A percentile compares a stretch with the other conserved stretches of the same genome.
Evolutionary conservation across 176 grass and related monocot species (phyloP).

Genomic region (Ensete glaucum): DNA sequence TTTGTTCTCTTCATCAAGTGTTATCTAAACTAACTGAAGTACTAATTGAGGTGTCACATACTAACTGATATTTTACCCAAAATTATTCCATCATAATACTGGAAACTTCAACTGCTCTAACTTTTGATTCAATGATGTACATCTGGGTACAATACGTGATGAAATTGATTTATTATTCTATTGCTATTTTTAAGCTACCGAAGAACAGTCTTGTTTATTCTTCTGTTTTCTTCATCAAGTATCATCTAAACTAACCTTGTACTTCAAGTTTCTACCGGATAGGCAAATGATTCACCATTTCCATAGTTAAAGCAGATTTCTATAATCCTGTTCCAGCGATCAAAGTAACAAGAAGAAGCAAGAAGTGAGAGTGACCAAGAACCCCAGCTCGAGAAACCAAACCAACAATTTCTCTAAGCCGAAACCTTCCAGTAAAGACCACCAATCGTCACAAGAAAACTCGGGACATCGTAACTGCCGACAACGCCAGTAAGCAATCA

Average conservation of each 20-base stretch:
- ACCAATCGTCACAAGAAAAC: no score
- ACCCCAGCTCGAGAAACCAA: background rate
- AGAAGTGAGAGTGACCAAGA: background rate
- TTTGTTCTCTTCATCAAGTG: background rate
- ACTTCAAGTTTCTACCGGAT: background rate
- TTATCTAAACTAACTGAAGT: background rate
- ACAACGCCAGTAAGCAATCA: background rate
- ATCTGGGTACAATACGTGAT: no score
- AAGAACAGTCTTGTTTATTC: no score
- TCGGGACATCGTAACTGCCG: background rate
- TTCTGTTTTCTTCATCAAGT: no score
- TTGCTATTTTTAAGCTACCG: no score
- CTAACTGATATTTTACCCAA: no score
- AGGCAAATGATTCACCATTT: background rate
- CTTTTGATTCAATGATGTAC: no score
- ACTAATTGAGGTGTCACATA: no score
- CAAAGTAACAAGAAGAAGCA: background rate
- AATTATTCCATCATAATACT: no score
- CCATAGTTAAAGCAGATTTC: background rate
- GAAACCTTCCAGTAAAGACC: no score
- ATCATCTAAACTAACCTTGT: background rate
- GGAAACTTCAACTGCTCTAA: no score
- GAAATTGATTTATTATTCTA: no score
- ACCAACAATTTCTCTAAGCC: background rate
- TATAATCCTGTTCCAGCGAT: background rate